phyloP scores from a whole-genome alignment of 805 yeast species.

The Candida fluviatilis region DNA sequence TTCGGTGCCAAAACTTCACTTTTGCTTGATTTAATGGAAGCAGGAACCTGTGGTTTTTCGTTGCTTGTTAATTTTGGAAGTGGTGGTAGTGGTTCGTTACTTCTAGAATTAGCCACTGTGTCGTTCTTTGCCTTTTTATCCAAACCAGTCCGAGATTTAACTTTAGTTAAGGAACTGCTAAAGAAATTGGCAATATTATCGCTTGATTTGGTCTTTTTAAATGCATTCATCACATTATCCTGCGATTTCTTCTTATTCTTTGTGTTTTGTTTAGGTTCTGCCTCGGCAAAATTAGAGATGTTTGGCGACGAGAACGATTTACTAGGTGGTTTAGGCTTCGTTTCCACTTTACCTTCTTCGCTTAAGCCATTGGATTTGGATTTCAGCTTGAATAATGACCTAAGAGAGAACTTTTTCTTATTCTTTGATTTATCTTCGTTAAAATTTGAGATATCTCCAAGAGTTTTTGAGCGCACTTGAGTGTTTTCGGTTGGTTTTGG shows the following conservation, averaged over 20 bases:
- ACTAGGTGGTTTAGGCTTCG: slow-evolving; percentile 12
- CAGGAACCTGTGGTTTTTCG: neutral
- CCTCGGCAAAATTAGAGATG: slow-evolving; percentile 11
- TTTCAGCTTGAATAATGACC: slow-evolving; percentile 33
- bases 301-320: slow-evolving; percentile 32
- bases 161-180: neutral
- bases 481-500: neutral
- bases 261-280: neutral
- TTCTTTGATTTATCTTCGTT: slow-evolving; percentile 8
- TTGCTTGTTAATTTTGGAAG: neutral
- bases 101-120: neutral
- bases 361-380: slow-evolving; percentile 26
- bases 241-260: neutral
- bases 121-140: neutral
- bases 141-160: neutral
- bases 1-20: neutral
- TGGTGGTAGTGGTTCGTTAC: neutral
- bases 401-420: slow-evolving; percentile 35
- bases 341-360: slow-evolving; percentile 4
- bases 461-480: slow-evolving; percentile 10
- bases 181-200: slow-evolving; percentile 13
- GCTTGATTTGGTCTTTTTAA: slow-evolving; percentile 18
- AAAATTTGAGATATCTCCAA: slow-evolving; percentile 15
- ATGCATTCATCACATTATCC: slow-evolving; percentile 14
- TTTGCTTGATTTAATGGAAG: neutral